phyloP scores from a whole-genome alignment of 208 protist species.

The Trypanosoma avium region DNA sequence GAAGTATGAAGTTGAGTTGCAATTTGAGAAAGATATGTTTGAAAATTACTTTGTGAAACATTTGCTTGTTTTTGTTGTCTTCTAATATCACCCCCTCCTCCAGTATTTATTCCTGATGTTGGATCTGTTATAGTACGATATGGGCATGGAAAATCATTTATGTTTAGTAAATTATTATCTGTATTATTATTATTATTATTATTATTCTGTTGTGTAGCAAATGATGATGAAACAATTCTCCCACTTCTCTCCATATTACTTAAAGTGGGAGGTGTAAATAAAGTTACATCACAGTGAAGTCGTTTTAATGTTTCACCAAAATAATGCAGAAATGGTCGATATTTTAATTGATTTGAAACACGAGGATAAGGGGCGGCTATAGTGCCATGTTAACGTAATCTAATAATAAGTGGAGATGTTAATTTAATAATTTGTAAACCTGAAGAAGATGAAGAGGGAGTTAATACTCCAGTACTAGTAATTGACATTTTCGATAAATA shows the following conservation, averaged over 20 bases:
- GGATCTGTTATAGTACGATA: conserved; percentile 51
- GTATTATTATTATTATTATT: conserved; percentile 17
- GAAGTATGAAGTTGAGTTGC: conserved; percentile 35
- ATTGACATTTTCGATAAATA: no score
- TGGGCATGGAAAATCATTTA: conserved; percentile 47
- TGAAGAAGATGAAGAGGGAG: conserved; percentile 8
- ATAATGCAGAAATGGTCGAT: conserved; percentile 75
- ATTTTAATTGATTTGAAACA: conserved; percentile 34
- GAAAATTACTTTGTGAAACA: conserved; percentile 50
- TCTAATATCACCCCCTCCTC: no score
- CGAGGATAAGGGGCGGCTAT: conserved; percentile 49
- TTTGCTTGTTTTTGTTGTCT: not conserved
- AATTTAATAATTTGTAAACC: conserved; percentile 26
- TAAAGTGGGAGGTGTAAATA: conserved; percentile 40
- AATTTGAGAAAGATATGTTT: conserved; percentile 45
- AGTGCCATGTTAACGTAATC: conserved; percentile 68
- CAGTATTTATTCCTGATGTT: not conserved
- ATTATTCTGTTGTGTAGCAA: not conserved
- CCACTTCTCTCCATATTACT: not conserved
- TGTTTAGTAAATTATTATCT: conserved; percentile 29
- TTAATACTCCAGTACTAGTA: no score
- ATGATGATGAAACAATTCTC: not conserved
- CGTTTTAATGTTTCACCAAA: conserved; percentile 57
- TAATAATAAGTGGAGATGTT: conserved; percentile 48
- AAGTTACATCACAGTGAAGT: conserved; percentile 65